phyloP scores from a whole-genome alignment of 306 rosid genomes.

The Cicer chorassanicum region DNA sequence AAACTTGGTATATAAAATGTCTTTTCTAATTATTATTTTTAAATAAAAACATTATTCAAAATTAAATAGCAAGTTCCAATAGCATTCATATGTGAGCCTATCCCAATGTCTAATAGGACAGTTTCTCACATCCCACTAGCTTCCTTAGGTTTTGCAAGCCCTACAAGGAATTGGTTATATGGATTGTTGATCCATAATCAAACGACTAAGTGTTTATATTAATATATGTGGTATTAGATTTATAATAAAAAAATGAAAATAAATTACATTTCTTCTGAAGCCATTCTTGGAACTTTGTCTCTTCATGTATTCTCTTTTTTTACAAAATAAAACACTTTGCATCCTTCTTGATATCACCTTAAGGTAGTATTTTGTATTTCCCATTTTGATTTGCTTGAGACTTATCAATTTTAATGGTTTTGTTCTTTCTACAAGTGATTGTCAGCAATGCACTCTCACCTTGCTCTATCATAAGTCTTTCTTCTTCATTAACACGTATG shows the following conservation, averaged over 20 bases:
- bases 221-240: not conserved
- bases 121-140: not conserved
- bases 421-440: not conserved
- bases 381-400: not conserved
- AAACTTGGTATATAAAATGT: no score
- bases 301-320: not conserved
- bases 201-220: not conserved
- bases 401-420: not conserved
- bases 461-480: not conserved
- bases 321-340: not conserved
- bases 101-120: not conserved
- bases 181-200: not conserved
- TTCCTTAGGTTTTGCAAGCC: not conserved
- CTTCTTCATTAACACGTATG: not conserved
- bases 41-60: no score
- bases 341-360: not conserved
- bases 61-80: not conserved
- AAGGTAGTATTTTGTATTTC: not conserved
- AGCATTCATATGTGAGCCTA: not conserved
- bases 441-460: not conserved
- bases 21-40: no score
- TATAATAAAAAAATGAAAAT: not conserved
- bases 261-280: not conserved
- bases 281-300: not conserved
- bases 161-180: not conserved